Base-by-base conservation (phyloP, 768 basidiomycete species). In the Leccinum rimulosum region DNA sequence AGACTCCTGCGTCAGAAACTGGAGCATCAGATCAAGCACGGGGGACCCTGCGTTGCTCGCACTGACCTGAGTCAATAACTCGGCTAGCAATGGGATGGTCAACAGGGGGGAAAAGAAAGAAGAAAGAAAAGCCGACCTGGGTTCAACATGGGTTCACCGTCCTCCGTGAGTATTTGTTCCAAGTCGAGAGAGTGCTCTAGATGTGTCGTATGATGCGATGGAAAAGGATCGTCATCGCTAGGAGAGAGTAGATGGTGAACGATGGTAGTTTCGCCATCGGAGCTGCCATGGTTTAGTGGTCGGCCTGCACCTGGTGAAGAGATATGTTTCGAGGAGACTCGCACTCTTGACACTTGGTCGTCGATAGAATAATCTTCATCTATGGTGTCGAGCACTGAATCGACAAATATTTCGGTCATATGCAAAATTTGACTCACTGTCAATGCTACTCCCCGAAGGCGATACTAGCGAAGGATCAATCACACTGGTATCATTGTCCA, bases 91-190 rank as follows among this genome's bases (percentile, higher is more conserved):
- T 49, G 55, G 6, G 3, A 43, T 6, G 8, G 55, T 63, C 67
- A 67, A 49, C 25, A 22, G 11, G 12, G 4, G 36, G 43, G 49
- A 31, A 9, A 30, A 45, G 51, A 47, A 48, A 50, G n/a, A 14
- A n/a, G n/a, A 52, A 47, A 22, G 11, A 22, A 6, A 6, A n/a
- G 74, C 82, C 28, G 47, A 87, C 86, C 84, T 73, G 86, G 84
- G 70, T 85, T 84, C 63, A 88, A 71, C 83, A 87, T 87, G 6
- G 84, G 81, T 65, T 83, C 83, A 9, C 82, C 84, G 66, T 87
- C 85, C 66, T 85, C 84, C 2, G 83, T 85, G 15, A 85, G 73
- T 62, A 85, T 81, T 61, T 82, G 78, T 59, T 82, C 82, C 78
- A 80, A 79, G 15, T 77, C 75, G 45, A 75, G 76, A 12, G 79